Conservation (phyloP, 2,329 filamentous ascomycete species). For the Pleurostoma richardsiae region DNA sequence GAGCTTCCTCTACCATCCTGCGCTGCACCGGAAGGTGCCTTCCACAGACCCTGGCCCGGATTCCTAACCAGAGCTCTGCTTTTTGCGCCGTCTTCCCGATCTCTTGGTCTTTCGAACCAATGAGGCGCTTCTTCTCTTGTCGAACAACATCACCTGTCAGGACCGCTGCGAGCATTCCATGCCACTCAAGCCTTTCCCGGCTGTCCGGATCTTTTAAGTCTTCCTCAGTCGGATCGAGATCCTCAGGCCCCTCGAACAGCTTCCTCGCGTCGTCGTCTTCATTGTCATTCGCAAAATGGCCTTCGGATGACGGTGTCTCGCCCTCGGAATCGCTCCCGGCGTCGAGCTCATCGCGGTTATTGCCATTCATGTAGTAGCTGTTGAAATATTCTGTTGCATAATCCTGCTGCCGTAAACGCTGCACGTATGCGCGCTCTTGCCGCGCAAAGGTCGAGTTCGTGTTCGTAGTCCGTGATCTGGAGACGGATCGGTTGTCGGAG, state of each 20-base stretch:
- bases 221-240: constrained; percentile 81
- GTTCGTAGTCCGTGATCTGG: constrained; percentile 45
- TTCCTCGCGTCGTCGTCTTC: constrained; percentile 89
- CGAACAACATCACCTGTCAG: constrained; percentile 94
- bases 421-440: constrained; percentile 92
- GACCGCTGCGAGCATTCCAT: constrained; percentile 94
- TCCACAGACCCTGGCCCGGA: constrained; percentile 79
- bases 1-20: constrained; percentile 81
- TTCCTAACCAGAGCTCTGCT: constrained; percentile 80
- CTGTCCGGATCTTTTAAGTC: constrained; percentile 85
- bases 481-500: constrained; percentile 38
- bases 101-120: constrained; percentile 64
- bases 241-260: constrained; percentile 87
- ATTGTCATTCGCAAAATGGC: constrained; percentile 58
- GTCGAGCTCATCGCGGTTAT: constrained; percentile 33
- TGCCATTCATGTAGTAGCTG: constrained; percentile 60
- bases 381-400: constrained; percentile 60
- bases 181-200: constrained; percentile 91
- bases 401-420: constrained; percentile 76
- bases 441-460: constrained; percentile 54
- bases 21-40: constrained; percentile 79
- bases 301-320: constrained; percentile 81
- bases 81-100: constrained; percentile 62
- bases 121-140: constrained; percentile 94
- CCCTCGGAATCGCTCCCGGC: constrained; percentile 82